phyloP scores from a whole-genome alignment of 176 grass and related monocot species.

The Bonia amplexicaulis region DNA sequence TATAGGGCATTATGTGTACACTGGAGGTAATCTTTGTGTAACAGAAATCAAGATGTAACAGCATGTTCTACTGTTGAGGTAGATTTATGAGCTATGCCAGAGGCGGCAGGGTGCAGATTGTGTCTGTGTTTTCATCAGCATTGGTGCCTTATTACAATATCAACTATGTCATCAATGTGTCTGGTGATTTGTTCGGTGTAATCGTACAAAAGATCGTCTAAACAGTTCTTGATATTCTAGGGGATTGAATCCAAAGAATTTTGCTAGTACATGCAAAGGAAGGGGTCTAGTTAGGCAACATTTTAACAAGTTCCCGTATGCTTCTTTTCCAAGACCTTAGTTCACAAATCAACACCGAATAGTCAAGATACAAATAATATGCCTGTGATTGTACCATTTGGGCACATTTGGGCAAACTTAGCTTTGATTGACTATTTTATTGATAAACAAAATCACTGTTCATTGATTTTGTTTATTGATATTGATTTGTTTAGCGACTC shows the following conservation, averaged over 20 bases:
- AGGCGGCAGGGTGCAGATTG: background rate
- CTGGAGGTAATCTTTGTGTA: background rate
- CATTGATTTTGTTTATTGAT: background rate
- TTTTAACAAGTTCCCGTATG: background rate
- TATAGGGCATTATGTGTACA: background rate
- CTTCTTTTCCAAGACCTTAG: background rate
- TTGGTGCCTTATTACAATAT: background rate
- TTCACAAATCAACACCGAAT: background rate
- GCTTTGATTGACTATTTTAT: background rate
- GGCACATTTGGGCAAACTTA: background rate
- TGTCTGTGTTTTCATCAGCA: background rate
- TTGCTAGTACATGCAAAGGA: background rate
- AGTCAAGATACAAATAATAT: background rate
- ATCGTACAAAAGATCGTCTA: background rate
- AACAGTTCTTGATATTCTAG: background rate
- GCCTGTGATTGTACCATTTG: background rate
- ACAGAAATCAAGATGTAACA: background rate
- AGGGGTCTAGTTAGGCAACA: background rate
- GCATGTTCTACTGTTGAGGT: too few relatives aligned
- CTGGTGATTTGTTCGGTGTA: background rate
- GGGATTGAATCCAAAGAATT: slow-evolving; percentile 1
- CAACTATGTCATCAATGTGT: background rate
- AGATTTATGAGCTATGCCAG: background rate
- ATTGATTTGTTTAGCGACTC: background rate
- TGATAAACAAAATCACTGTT: background rate